Base-by-base conservation (phyloP, 768 basidiomycete genomes). In the Suillus luteus region DNA sequence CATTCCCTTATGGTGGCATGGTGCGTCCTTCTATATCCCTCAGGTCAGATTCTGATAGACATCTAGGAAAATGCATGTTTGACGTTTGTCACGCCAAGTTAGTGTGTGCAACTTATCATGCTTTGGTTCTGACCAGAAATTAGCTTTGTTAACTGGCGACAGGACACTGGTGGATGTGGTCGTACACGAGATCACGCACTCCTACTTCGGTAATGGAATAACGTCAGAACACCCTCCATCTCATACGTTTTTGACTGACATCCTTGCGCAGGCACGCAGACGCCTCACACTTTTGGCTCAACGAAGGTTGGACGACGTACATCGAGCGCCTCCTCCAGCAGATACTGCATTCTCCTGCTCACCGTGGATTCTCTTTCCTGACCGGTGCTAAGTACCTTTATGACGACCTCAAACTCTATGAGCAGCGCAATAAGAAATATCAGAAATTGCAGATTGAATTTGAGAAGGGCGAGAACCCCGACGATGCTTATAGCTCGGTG, bases 261-360 rank as follows among this genome's bases (percentile, higher is more conserved):
- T 27, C 33, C 2, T n/a, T 14, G 17, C 41, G 9, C 64, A 85
- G 88, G 0, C 88, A 91, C 62, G 88, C 89, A 0, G 77, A 92
- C 66, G 86, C 91, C 0, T 84, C 86, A 0, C 90, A 92, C 75
- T 93, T 93, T 77, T 93, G 92, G 91, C 85, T 95, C 44, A 95
- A 94, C 73, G 92, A 95, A 79, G 91, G 94, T 33, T 96, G 92
- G 90, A 97, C 96, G 38, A 95, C 92, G 0, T 98, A 95, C 71
- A 88, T 92, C 37, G 96, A 99, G 73, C 87, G 95, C 17, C 76
- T 96, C 9, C 79, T 96, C 52, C 86, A 86, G 55, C 82, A 88
- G 66, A 77, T 81, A 52, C 79, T 95, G 3, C 86, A 93, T 72
- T 85, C 90, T 0, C 86, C 91, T 19, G 87, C 87, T 2, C 86